Evolutionary conservation across 2,329 filamentous ascomycete species (phyloP), one percentile per base, ranked within the genome.

Genomic region (Sclerotinia trifoliorum): DNA sequence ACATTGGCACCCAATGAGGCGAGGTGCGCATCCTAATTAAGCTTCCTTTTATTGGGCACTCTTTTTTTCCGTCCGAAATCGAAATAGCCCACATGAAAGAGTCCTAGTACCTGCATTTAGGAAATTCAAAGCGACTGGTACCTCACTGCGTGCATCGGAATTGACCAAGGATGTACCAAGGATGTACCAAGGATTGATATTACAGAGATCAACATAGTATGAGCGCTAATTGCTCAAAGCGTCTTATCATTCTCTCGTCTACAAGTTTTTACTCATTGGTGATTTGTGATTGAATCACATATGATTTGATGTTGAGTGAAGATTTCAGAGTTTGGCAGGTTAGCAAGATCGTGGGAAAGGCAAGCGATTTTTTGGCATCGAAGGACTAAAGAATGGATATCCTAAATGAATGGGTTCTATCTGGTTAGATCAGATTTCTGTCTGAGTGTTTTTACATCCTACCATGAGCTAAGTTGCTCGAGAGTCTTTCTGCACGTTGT

Each of bases 221-320:
- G 58, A 35, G 58, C 58, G 49, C 58, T 62, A 24, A 35, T 62
- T 62, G 13, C 58, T 62, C 58, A 62, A 62, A 62, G 58, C 58
- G 58, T 35, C 44, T 39, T 24, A 32, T 61, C 6, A 48, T 46
- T 32, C 24, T 60, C 17, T 55, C 42, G 21, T 26, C 39, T 26
- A 8, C 24, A 58, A 58, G 24, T 21, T 58, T 29, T 1, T 15
- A 46, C 39, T 46, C 17, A 26, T 48, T 26, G 6, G 42, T 17
- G 17, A 48, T 32, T 19, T 48, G 24, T 7, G 42, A 61, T 48
- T 32, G 42, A 32, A n/a, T n/a, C 8, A 32, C 21, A 32, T 11
- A 48, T 48, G 44, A 29, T 60, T 60, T 60, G 19, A 44, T 21
- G 15, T 61, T 48, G 26, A 19, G 57, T 3, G 11, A 32, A 32